Base-by-base conservation (phyloP, 352 stramenopile genomes). In the Phytophthora vignae region DNA sequence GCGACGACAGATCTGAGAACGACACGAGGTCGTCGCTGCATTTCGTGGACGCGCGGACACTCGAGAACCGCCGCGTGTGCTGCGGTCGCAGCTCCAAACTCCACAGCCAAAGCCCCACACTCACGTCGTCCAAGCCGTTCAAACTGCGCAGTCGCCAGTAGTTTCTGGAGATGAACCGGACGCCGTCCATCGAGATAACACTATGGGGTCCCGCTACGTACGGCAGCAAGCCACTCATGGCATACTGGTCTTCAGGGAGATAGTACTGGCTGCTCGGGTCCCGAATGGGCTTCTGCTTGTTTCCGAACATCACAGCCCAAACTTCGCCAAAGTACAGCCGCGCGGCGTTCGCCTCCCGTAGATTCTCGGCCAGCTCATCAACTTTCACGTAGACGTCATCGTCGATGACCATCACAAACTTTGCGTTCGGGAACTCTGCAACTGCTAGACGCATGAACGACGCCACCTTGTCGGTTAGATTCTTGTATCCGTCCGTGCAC, bases 111-210 rank as follows among this genome's bases (percentile, higher is more conserved):
- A 88, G 62, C 6, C 74, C 77, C 36, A 92, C 63, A 2, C 80
- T 85, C 3, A 87, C 78, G 58, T 93, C 84, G 44, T 93, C 83
- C 4, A 91, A 56, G 7, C 57, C 63, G 10, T 74, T 79, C 8
- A 90, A 38, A 21, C 62, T 67, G 6, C 58, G 61, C 17, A 84
- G 27, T 2, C 33, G 64, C 60, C 56, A 58, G 4, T 57, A 46
- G 44, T 89, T 89, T 14, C 61, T 49, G 1, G 68, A 60, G 36
- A 89, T 79, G 50, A 82, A 88, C 14, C 81, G 50, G 15, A 73
- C 79, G 11, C 75, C 82, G 52, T 84, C 81, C 55, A 75, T 73
- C 6, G 81, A 89, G 10, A 89, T 31, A 10, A 84, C 25, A 38
- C 79, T 85, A 50, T 87, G 76, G 11, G 71, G 52, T 2, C 80